These are phyloP conservation scores for Phaffomyces opuntiae DNA, from an alignment of 805 yeast species.

Conservation along the genomic window DNA sequence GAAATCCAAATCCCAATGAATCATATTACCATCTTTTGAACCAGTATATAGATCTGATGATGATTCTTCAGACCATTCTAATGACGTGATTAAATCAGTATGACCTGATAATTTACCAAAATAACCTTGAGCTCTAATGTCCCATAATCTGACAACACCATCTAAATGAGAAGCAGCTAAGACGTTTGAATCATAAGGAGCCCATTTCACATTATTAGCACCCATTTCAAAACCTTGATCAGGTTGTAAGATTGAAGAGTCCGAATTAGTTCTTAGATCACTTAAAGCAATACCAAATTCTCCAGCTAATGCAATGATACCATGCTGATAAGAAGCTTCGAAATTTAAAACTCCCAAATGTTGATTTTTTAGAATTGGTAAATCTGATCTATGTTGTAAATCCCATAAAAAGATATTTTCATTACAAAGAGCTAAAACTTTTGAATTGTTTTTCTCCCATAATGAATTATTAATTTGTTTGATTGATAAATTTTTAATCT, in stretches of 20 bases:
- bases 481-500: constrained; percentile 10
- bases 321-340: constrained; percentile 42
- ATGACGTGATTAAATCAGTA: constrained; percentile 41
- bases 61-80: constrained; percentile 51
- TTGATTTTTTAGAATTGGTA: constrained; percentile 49
- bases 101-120: constrained; percentile 51
- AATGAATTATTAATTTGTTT: constrained; percentile 17
- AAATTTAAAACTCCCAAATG: constrained; percentile 44
- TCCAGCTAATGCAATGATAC: constrained; percentile 59
- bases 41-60: constrained; percentile 55
- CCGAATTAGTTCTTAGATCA: constrained; percentile 47
- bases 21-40: constrained; percentile 53
- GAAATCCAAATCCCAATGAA: constrained; percentile 57
- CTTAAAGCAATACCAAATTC: constrained; percentile 67
- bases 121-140: constrained; percentile 53
- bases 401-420: constrained; percentile 78
- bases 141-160: constrained; percentile 64
- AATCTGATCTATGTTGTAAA: constrained; percentile 44
- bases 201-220: constrained; percentile 54
- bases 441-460: constrained; percentile 20
- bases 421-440: constrained; percentile 54
- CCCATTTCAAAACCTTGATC: constrained; percentile 15
- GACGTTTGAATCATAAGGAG: constrained; percentile 48
- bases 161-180: constrained; percentile 60
- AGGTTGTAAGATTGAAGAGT: constrained; percentile 38